Base-by-base conservation (phyloP, 805 yeast species). In the Cyberlindnera euphorbiae region DNA sequence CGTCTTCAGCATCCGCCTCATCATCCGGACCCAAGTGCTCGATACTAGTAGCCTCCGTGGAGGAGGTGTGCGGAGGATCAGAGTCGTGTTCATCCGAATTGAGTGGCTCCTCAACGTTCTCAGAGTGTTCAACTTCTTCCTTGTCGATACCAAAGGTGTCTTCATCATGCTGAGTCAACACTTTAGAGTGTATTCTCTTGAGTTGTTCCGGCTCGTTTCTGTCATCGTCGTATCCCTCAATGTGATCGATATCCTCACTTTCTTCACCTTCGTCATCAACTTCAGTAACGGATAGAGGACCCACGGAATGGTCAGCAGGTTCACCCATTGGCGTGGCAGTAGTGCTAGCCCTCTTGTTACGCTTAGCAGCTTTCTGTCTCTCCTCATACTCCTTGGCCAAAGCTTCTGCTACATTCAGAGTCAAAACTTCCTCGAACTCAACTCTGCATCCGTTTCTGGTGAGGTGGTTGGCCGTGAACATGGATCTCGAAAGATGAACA, bases 401-500 rank as follows among this genome's bases (percentile, higher is more conserved):
- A 5, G 52, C 52, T 24, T 55, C 62, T 30, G 77, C 75, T 25
- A 80, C 67, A 11, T 66, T 62, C 38, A 81, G 46, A n/a, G 64
- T 49, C 47, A 75, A 48, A 13, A 52, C 53, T 46, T 82, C 89
- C 9, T 73, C 77, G 49, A 83, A 82, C 8, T 64, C 56, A 5
- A 87, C 87, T 35, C 76, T 66, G 57, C 95, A 85, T 8, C 84
- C 64, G 59, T 86, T 89, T 48, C 96, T 73, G 8, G 79, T 69
- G 2, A 83, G 74, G 13, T 71, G 74, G 28, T 75, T 75, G 8
- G 83, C 86, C 32, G 75, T 70, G 53, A 73, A 88, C 28, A 82
- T 71, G 0, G 97, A 89, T 49, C 97, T 68, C 8, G 96, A 86
- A 28, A 93, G 60, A 56, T 90, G 97, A n/a, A 90, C 62, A 0